Conservation (phyloP, 495 filamentous ascomycete genomes). For the Penicillium fimorum region DNA sequence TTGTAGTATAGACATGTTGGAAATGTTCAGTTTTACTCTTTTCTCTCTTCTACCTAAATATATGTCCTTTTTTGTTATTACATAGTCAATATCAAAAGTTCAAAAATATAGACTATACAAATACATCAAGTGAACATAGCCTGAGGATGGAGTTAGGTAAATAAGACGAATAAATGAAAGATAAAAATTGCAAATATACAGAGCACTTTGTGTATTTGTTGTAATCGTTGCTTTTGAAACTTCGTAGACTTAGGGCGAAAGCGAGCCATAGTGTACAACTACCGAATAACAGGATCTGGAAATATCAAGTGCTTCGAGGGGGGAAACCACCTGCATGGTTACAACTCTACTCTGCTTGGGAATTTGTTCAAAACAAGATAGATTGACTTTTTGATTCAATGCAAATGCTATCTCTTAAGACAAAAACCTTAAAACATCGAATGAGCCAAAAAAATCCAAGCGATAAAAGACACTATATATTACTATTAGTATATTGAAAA, state of each 20-base stretch:
- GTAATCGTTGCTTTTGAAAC: not conserved
- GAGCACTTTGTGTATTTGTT: not conserved
- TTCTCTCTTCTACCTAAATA: not conserved
- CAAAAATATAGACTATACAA: not conserved
- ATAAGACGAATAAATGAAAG: not conserved
- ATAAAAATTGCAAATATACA: not conserved
- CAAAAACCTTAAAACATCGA: not conserved
- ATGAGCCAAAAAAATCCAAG: slow-evolving; percentile 5
- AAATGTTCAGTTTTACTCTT: not conserved
- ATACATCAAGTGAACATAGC: not conserved
- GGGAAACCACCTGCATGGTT: too few relatives aligned
- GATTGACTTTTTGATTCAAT: slow-evolving; percentile 1
- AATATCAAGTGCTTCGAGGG: too few relatives aligned
- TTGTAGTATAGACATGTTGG: not conserved
- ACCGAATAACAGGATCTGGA: too few relatives aligned
- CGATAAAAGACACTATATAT: slow-evolving; percentile 20
- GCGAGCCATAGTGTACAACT: not conserved
- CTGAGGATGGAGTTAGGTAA: not conserved
- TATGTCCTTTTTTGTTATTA: not conserved
- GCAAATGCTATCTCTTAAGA: not conserved
- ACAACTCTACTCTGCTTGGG: not conserved
- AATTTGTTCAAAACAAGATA: not conserved
- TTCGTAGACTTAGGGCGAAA: not conserved
- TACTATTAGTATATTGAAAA: slow-evolving; percentile 26
- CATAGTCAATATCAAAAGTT: not conserved